Evolutionary conservation across 2,329 filamentous ascomycete genomes (phyloP).

Genomic region (Ceratocystis albifundus): DNA sequence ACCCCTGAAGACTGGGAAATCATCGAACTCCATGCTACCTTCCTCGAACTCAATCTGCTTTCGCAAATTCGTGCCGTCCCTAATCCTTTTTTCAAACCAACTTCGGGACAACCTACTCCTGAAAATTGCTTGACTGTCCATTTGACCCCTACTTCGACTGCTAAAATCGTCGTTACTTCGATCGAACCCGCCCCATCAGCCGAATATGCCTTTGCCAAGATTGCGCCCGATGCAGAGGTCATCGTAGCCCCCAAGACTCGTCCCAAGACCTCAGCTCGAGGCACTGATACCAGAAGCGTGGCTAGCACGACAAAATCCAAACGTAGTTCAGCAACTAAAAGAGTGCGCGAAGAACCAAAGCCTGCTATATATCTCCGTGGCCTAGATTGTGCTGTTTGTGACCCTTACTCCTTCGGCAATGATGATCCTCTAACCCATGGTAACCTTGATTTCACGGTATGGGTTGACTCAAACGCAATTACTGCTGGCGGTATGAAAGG

Average conservation of each 20-base stretch:
- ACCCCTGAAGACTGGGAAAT: slow-evolving; percentile 98
- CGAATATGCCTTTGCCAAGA: slow-evolving; percentile 72
- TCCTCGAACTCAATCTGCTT: slow-evolving; percentile 85
- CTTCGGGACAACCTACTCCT: slow-evolving; percentile 40
- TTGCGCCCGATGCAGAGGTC: slow-evolving; percentile 87
- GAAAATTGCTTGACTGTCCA: slow-evolving; percentile 81
- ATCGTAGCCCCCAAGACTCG: slow-evolving; percentile 92
- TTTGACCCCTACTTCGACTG: slow-evolving; percentile 87
- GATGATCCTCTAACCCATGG: slow-evolving; percentile 45
- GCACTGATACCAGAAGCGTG: slow-evolving; percentile 63
- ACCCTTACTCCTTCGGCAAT: slow-evolving; percentile 53
- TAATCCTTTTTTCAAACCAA: slow-evolving; percentile 58
- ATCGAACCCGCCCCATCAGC: slow-evolving; percentile 62
- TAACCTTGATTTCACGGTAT: slow-evolving; percentile 56
- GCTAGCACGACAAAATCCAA: slow-evolving; percentile 69
- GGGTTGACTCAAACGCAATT: slow-evolving; percentile 72
- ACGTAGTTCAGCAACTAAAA: slow-evolving; percentile 57
- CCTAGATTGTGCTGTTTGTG: slow-evolving; percentile 56
- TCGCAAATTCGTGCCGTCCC: slow-evolving; percentile 87
- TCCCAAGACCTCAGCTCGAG: slow-evolving; percentile 44
- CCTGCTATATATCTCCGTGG: slow-evolving; percentile 68
- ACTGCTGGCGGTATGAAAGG: slow-evolving; percentile 61
- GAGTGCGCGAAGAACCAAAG: slow-evolving; percentile 51
- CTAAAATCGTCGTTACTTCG: slow-evolving; percentile 76
- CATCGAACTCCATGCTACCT: slow-evolving; percentile 92